Evolutionary conservation across 2,329 filamentous ascomycete genomes (phyloP).

Genomic region (Cyclaneusma minus): DNA sequence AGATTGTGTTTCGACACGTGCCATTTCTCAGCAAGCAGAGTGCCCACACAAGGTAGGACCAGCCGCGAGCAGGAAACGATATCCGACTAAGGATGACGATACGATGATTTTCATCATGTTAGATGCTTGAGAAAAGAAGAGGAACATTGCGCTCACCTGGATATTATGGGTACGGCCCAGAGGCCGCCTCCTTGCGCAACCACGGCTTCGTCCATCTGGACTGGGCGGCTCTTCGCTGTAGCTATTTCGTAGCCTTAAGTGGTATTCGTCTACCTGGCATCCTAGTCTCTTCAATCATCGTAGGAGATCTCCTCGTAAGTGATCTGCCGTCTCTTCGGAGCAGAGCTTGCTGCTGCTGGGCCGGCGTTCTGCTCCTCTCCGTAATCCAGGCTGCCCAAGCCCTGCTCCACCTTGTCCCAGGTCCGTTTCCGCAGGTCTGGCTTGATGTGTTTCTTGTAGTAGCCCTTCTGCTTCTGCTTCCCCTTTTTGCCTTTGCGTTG

Average conservation of each 20-base stretch:
- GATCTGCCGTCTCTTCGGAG: constrained; percentile 27
- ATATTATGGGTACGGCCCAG: background rate
- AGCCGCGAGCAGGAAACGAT: constrained; percentile 19
- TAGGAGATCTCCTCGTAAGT: too few species aligned
- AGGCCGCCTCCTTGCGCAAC: too few species aligned
- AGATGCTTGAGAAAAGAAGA: constrained; percentile 8
- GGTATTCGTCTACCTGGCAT: too few species aligned
- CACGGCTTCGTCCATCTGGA: too few species aligned
- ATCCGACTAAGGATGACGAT: constrained; percentile 98
- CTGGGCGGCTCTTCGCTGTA: too few species aligned
- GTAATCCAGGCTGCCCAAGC: constrained; percentile 44
- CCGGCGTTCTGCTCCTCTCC: constrained; percentile 25
- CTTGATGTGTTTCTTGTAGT: constrained; percentile 29
- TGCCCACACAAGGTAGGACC: constrained; percentile 2
- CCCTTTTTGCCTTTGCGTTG: constrained; percentile 14
- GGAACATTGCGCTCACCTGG: background rate
- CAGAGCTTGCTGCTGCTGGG: constrained; percentile 10
- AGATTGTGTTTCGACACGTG: constrained; percentile 35
- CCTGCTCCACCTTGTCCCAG: constrained; percentile 49
- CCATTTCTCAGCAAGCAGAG: constrained; percentile 16
- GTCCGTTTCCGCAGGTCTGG: constrained; percentile 50
- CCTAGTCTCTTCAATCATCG: constrained; percentile 22
- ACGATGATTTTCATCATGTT: constrained; percentile 70
- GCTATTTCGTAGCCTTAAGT: too few species aligned
- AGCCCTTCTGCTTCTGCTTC: constrained; percentile 22